Conservation (phyloP, 768 basidiomycete genomes). For the Tubosaeta sp. region DNA sequence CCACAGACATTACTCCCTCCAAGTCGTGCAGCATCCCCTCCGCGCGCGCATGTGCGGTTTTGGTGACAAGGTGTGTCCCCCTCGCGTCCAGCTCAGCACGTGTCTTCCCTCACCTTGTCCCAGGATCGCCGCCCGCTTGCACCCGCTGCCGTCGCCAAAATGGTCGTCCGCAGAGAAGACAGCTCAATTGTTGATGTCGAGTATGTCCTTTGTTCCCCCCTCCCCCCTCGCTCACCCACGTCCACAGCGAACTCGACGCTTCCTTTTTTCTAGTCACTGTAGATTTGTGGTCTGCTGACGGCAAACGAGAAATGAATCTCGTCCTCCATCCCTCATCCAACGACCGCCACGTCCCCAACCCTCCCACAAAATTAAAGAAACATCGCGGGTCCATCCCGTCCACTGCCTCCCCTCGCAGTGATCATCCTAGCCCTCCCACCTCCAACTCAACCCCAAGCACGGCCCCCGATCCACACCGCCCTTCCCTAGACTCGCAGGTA, state of each 20-base stretch:
- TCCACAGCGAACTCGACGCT: slow-evolving; percentile 69
- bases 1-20: slow-evolving; percentile 72
- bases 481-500: slow-evolving; percentile 44
- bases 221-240: slow-evolving; percentile 4
- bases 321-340: slow-evolving; percentile 75
- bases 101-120: slow-evolving; percentile 9
- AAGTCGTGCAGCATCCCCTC: slow-evolving; percentile 83
- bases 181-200: slow-evolving; percentile 67
- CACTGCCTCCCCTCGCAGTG: slow-evolving; percentile 28
- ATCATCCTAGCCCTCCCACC: slow-evolving; percentile 44
- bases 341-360: slow-evolving; percentile 62
- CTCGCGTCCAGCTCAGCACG: slow-evolving; percentile 6
- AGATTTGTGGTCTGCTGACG: slow-evolving; percentile 89
- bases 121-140: slow-evolving; percentile 92
- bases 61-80: slow-evolving; percentile 76
- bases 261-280: slow-evolving; percentile 89
- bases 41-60: slow-evolving; percentile 96
- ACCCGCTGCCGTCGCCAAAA: slow-evolving; percentile 84
- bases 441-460: slow-evolving; percentile 46
- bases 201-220: slow-evolving; percentile 42
- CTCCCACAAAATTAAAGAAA: slow-evolving; percentile 35
- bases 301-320: slow-evolving; percentile 79
- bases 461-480: slow-evolving; percentile 34
- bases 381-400: slow-evolving; percentile 31
- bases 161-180: slow-evolving; percentile 69